Base-by-base conservation (phyloP, 495 filamentous ascomycete genomes). In the Talaromyces trachyspermus region DNA sequence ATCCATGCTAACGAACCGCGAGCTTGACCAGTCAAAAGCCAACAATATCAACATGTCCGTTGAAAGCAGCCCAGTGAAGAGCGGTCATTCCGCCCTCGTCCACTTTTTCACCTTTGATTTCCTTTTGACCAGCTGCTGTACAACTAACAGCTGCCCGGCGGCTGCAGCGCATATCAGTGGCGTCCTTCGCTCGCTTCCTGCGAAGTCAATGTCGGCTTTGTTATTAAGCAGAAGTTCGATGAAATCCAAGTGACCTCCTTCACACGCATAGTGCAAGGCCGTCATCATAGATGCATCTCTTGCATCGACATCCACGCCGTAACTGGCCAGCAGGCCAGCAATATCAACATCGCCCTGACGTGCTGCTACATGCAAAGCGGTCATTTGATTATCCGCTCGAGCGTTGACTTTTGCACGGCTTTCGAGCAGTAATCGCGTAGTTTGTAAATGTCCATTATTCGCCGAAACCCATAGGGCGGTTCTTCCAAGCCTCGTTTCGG, bases 91-190 rank as follows among this genome's bases (percentile, higher is more conserved):
- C 62, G 14, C 53, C 59, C 38, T 74, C 66, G 41, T 62, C 66
- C 6, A 51, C 45, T 24, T 51, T 42, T 58, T 53, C 5, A 47
- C 32, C 9, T 58, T 65, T 1, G 71, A 66, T 48, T 61, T 69
- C 33, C 55, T 56, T 29, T 60, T 59, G 5, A 74, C 35, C 9
- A 76, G 57, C 22, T 67, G 49, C 18, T 63, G 49, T 3, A 65
- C 63, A 8, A 57, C 57, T 11, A 39, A 25, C 5, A 60, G 14
- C 7, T 57, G 52, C 1, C 68, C 70, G 4, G 53, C 45, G 25
- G 60, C 62, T n/a, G 69, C 63, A 8, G 73, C 73, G 35, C 61
- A 68, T 17, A 67, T 61, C 9, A 75, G 56, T 9, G 71, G 66
- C 5, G 69, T 69, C 54, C 59, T 66, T 19, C 54, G 56, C 47